Evolutionary conservation across 2,329 filamentous ascomycete species (phyloP), one percentile per base, ranked within the genome.

Genomic region (Aspergillus tanneri): DNA sequence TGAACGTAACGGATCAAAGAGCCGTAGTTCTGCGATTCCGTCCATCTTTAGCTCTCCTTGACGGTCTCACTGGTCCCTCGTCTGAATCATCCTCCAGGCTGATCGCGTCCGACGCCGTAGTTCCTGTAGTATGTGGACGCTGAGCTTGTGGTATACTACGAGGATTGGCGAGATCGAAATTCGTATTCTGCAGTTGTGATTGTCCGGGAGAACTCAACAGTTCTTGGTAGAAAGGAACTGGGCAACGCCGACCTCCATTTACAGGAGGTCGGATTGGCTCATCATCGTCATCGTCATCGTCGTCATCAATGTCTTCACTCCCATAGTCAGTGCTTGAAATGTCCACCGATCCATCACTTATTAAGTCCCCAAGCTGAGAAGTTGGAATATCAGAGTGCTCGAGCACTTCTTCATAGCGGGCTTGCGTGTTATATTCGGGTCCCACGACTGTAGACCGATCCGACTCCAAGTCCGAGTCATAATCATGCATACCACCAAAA

Each of bases 391-490:
- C 58, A 7, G 56, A 53, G n/a, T 46, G 51, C 39, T 55, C 52
- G 23, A 54, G 51, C 14, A 45, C 46, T 8, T 54, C 55, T n/a
- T 55, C 45, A 8, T 51, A 44, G 3, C 40, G 50, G 22, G 55
- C 51, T 34, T 54, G 49, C 8, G 30, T 41, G 37, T 16, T 50
- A 16, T 50, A 53, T 8, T 53, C 50, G 41, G 48, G 50, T 40
- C 58, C 66, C 16, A 69, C 61, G 19, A 69, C 59, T 3, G 67
- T 69, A 21, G 63, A 67, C 49, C 50, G 61, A 48, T 66, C 66
- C 6, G 67, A 68, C 19, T 61, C 58, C 12, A 60, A 62, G 18
- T n/a, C 23, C 7, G 14, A 19, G 6, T 56, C 58, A 23, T 60
- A 55, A 22, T 55, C 47, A 12, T 50, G 28, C 27, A 40, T 21